Evolutionary conservation across 352 stramenopile genomes (phyloP), one percentile per base, ranked within the genome.

Genomic region (Phytophthora tentaculata): DNA sequence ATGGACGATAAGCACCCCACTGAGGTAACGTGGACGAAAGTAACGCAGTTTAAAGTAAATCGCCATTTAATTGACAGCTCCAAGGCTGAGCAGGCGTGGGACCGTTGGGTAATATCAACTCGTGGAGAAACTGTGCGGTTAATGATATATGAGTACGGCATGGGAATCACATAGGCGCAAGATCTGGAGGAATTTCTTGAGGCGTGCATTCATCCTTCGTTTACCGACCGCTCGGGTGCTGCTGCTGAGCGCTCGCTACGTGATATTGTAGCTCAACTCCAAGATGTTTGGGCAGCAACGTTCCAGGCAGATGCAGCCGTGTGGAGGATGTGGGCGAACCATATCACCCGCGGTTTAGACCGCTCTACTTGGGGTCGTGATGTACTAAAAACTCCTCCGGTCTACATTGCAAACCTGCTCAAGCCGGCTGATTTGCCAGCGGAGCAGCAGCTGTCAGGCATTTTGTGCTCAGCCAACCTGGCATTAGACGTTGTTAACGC

Each of bases 31-130:
- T 57, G 29, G 47, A 56, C 4, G 10, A 57, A 64, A 16, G 32
- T 64, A 3, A 56, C 57, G 29, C 45, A 50, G 32, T 52, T 64
- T 39, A 64, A 64, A 52, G 47, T 10, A 2, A 56, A 51, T 37
- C 14, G 32, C 1, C 32, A 37, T 10, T 28, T 57, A 4, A 17
- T 64, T 49, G 19, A 32, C 32, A 64, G 28, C 28, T 9, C 32
- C 0, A 64, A 56, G 47, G 50, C 47, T 22, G 57, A 64, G 19
- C 4, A 43, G 23, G 32, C 57, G 16, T 56, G 35, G 47, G 44
- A 22, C n/a, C 55, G 24, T 19, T 61, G 41, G 55, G 16, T 45
- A 22, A 32, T 53, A 9, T 61, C 26, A 14, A 45, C 41, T 17
- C 39, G 17, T 17, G 23, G 55, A 32, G 43, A 61, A 54, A 41